A percentile compares a stretch with the other conserved stretches of the same genome.
Evolutionary conservation across 768 basidiomycete genomes (phyloP).

Genomic region (Pulveroboletus sp.): DNA sequence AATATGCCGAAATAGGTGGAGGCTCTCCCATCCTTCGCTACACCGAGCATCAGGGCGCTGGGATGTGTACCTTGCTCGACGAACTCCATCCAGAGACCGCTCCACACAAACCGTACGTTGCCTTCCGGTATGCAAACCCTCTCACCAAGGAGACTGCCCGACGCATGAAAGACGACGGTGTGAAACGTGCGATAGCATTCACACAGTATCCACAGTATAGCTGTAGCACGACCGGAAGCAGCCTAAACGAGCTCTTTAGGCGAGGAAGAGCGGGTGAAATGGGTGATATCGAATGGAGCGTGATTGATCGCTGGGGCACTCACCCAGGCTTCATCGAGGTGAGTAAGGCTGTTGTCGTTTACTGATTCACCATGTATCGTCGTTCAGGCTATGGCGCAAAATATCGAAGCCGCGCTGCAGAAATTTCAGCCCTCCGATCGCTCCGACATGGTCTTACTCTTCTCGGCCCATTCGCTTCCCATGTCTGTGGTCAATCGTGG

Average conservation of each 20-base stretch:
- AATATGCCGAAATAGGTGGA: constrained; percentile 93
- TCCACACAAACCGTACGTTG: constrained; percentile 94
- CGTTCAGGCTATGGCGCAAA: constrained; percentile 82
- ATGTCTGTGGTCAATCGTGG: constrained; percentile 99
- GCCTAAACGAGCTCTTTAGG: constrained; percentile 88
- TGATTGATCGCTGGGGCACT: constrained; percentile 97
- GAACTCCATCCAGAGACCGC: constrained; percentile 92
- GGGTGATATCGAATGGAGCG: constrained; percentile 87
- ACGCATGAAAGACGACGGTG: constrained; percentile 88
- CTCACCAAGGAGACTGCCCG: constrained; percentile 79
- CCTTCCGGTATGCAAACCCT: constrained; percentile 91
- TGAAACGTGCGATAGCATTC: constrained; percentile 91
- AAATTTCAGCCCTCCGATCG: constrained; percentile 75
- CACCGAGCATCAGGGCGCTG: constrained; percentile 83
- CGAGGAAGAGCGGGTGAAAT: constrained; percentile 57
- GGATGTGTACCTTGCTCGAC: constrained; percentile 88
- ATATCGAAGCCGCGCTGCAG: constrained; percentile 76
- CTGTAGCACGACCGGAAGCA: constrained; percentile 97
- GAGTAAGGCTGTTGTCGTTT: constrained; percentile 19
- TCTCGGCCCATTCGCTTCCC: constrained; percentile 96
- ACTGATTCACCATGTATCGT: constrained; percentile 1
- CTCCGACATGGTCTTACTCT: constrained; percentile 77
- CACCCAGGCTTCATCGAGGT: constrained; percentile 95
- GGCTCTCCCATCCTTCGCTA: constrained; percentile 94
- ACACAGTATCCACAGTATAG: constrained; percentile 99